Base-by-base conservation (phyloP, 331 rosid genomes). In the Saraca asoca region DNA sequence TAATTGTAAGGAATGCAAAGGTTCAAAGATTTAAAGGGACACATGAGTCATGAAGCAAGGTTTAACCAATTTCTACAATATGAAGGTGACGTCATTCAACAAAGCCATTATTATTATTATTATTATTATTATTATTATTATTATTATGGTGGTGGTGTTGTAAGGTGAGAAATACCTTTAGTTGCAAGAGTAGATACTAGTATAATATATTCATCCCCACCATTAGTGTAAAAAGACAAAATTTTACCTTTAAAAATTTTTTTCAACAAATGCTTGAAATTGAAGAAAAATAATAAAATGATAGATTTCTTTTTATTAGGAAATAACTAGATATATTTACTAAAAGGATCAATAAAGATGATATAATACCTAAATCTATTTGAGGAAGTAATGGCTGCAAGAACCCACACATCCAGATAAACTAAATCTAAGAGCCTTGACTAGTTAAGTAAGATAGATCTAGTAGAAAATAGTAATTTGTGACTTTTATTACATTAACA, bases 361-460 rank as follows among this genome's bases (percentile, higher is more conserved):
- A 68, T 33, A 42, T 56, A 68, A 11, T 68, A 68, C 9, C 43
- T 51, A 3, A 6, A 51, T 6, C 0, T 8, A 15, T 56, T 56
- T 31, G 4, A 0, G 0, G 56, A 53, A 2, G 1, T 1, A 1
- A 53, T 5, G 2, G 34, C 46, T 0, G 73, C 9, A 6, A 64
- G n/a, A n/a, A n/a, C 10, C 64, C 55, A 68, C 0, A 68, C 55
- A 15, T 68, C 56, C 18, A 9, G 18, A 5, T 5, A 54, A 10
- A 55, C 14, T 2, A 55, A 12, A 31, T 56, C 9, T 0, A 68
- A 10, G 11, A 18, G 64, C 2, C 0, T 5, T 9, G 2, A 19
- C 17, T 1, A 0, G 5, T 0, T 0, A 54, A 2, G 5, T 55
- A n/a, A n/a, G n/a, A n/a, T n/a, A 4, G 33, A 35, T 2, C 0